Base-by-base conservation (phyloP, 2,329 filamentous ascomycete genomes). In the Dothistroma pini region DNA sequence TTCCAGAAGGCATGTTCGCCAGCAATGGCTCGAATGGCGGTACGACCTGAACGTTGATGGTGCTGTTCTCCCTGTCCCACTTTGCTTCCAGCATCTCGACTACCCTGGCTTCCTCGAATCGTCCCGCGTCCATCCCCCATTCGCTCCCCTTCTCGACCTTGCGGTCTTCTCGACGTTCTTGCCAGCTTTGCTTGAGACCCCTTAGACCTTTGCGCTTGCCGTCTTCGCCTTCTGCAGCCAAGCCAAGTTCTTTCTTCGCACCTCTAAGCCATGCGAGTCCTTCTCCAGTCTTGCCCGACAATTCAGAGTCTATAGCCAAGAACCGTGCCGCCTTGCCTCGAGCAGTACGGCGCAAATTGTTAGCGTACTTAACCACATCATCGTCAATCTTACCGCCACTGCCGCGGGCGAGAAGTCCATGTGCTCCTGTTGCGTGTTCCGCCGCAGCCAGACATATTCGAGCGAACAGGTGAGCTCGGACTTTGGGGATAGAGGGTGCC, bases 61-160 rank as follows among this genome's bases (percentile, higher is more conserved):
- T 96, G 75, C 97, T 91, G 72, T 99, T 99, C 76, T 92, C 86
- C 77, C 92, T 95, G 63, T 85, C 86, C 93, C 95, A 97, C 74
- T 96, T 97, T 41, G 81, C 83, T 69, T 96, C 85, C 35, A 99
- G 78, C 86, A 95, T 91, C 69, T 95, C 90, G 56, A 97, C 81
- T 2, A 97, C 89, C 58, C 92, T 83, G 1, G 83, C 86, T 76
- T 99, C 95, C 74, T 97, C 95, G 19, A 91, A 77, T 69, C 85
- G 88, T 1, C 95, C 93, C 0, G 88, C 93, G 76, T 97, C 93
- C 51, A 87, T 80, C 0, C 93, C 93, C 90, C 91, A 95, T 31
- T 78, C 77, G 63, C 73, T 78, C 51, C 86, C 89, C 72, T 86
- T 91, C 68, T 93, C 90, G 29, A 96, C 83, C 67, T 86, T 88